Conservation (phyloP, 768 basidiomycete species). For the Calocera viscosa region DNA sequence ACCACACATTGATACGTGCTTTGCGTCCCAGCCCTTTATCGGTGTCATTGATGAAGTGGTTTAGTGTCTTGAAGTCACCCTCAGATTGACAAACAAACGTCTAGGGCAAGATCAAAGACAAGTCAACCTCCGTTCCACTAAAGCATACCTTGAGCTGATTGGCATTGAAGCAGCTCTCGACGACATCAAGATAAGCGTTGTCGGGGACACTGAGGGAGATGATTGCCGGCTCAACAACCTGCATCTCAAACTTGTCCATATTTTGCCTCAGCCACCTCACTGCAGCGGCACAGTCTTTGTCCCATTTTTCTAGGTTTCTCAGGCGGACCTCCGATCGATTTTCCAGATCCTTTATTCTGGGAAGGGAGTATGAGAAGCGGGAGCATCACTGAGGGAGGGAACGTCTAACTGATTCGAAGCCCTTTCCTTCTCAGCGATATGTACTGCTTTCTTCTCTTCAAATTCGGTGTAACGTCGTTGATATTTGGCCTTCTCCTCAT, state of each 20-base stretch:
- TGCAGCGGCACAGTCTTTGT: constrained; percentile 48
- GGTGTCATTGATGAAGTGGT: constrained; percentile 53
- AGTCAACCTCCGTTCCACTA: not conserved
- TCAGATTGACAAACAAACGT: constrained; percentile 74
- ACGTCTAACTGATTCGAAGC: constrained; percentile 2
- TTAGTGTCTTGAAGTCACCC: constrained; percentile 66
- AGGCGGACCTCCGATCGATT: constrained; percentile 28
- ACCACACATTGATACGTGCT: constrained; percentile 57
- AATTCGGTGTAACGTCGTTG: not conserved
- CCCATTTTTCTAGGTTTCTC: constrained; percentile 38
- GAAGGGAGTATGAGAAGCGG: not conserved
- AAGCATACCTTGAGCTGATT: constrained; percentile 50
- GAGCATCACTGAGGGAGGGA: not conserved
- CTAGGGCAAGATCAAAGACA: constrained; percentile 29
- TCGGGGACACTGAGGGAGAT: constrained; percentile 61
- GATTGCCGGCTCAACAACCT: constrained; percentile 76
- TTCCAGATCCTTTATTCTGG: constrained; percentile 12
- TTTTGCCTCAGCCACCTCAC: constrained; percentile 65
- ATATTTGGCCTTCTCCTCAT: not conserved
- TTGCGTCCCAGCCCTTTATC: constrained; percentile 37
- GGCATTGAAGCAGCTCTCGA: constrained; percentile 57
- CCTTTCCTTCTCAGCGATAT: constrained; percentile 30
- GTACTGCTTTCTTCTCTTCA: not conserved
- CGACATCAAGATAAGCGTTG: constrained; percentile 44
- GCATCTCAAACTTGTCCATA: constrained; percentile 53